A percentile compares a stretch with the other conserved stretches of the same genome.
Conservation (phyloP, 2,329 filamentous ascomycete genomes). For the Fusarium incarnatum region DNA sequence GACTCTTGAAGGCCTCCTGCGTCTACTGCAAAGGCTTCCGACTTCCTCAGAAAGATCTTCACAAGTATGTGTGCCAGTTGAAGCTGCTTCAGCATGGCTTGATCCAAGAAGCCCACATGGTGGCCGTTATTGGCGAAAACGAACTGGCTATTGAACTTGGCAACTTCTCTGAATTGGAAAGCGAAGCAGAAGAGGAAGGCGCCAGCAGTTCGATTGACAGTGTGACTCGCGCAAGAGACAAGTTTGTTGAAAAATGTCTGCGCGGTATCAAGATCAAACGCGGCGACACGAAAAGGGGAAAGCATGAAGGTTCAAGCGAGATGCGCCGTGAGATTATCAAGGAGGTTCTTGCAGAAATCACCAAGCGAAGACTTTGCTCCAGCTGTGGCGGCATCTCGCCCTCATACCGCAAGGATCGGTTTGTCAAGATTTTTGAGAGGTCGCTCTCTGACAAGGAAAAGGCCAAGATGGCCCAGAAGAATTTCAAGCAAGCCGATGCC, state of each 20-base stretch:
- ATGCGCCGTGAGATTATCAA: slow-evolving; percentile 81
- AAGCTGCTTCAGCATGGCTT: slow-evolving; percentile 87
- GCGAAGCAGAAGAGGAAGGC: slow-evolving; percentile 74
- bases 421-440: slow-evolving; percentile 93
- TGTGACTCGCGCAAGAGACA: slow-evolving; percentile 64
- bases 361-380: slow-evolving; percentile 75
- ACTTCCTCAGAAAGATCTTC: slow-evolving; percentile 79
- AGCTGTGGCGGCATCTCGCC: slow-evolving; percentile 78
- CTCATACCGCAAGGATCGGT: slow-evolving; percentile 87
- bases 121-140: slow-evolving; percentile 64
- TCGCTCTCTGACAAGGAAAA: slow-evolving; percentile 79
- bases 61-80: slow-evolving; percentile 85
- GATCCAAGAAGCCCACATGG: slow-evolving; percentile 72
- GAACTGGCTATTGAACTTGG: slow-evolving; percentile 53
- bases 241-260: slow-evolving; percentile 80
- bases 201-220: slow-evolving; percentile 62
- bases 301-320: slow-evolving; percentile 86
- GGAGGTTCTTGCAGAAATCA: slow-evolving; percentile 81
- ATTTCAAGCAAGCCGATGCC: slow-evolving; percentile 76
- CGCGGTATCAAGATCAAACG: slow-evolving; percentile 65
- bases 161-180: slow-evolving; percentile 57
- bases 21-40: slow-evolving; percentile 90
- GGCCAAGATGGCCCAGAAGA: slow-evolving; percentile 77
- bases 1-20: slow-evolving; percentile 87
- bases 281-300: slow-evolving; percentile 68